Evolutionary conservation across 73 alveolate genomes (phyloP).

Genomic region (Paramecium octaurelia): DNA sequence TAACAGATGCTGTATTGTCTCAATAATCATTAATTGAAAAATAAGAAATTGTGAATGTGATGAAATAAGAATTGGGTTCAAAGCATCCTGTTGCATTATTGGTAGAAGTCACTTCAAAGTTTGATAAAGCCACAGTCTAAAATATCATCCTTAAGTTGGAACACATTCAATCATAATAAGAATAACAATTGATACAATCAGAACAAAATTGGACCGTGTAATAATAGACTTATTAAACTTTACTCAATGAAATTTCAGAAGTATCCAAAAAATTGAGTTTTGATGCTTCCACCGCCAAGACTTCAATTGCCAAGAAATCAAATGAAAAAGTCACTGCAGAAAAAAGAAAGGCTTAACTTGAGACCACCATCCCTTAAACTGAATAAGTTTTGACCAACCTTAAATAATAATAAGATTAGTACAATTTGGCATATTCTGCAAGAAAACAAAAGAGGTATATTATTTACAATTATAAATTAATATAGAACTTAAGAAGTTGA

Average conservation of each 20-base stretch:
- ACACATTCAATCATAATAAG: constrained; percentile 17
- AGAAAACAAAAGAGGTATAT: not conserved
- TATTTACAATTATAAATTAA: not conserved
- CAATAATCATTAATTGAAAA: not conserved
- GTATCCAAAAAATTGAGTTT: not conserved
- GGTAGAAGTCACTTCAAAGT: constrained; percentile 48
- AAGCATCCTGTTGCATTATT: constrained; percentile 13
- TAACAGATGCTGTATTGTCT: constrained; percentile 4
- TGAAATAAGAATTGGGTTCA: not conserved
- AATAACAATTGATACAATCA: not conserved
- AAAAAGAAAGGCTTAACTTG: not conserved
- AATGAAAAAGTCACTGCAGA: constrained; percentile 34
- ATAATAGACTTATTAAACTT: not conserved
- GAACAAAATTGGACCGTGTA: not conserved
- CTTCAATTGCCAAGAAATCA: not conserved
- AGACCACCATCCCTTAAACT: not conserved
- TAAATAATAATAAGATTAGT: not conserved
- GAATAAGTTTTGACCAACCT: not conserved
- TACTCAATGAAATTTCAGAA: not conserved
- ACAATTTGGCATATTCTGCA: not conserved
- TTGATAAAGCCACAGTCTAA: constrained; percentile 11
- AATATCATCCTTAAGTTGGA: not conserved
- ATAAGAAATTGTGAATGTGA: not conserved
- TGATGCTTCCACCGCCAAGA: not conserved
- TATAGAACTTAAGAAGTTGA: not conserved